These are phyloP conservation scores for Yamadazyma philogaea DNA, from an alignment of 805 yeast genomes.

Conservation along the genomic window DNA sequence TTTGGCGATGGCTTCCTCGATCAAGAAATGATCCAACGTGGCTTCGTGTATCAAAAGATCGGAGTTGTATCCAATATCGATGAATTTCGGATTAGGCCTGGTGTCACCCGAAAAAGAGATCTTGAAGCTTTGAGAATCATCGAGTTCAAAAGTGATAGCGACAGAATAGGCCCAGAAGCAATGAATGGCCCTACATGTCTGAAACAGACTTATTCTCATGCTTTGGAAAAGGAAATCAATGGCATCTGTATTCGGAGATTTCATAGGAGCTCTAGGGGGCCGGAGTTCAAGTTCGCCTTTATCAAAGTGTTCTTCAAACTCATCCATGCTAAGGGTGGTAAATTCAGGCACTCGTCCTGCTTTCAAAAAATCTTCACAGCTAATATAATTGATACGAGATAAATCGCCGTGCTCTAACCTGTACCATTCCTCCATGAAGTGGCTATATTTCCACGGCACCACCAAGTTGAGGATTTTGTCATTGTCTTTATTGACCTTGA, in stretches of 20 bases:
- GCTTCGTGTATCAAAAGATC: slow-evolving; percentile 91
- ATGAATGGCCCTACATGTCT: slow-evolving; percentile 77
- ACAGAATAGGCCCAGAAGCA: slow-evolving; percentile 74
- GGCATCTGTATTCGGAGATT: slow-evolving; percentile 23
- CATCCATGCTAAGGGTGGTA: slow-evolving; percentile 23
- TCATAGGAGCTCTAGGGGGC: slow-evolving; percentile 22
- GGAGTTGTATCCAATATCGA: slow-evolving; percentile 59
- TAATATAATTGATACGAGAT: slow-evolving; percentile 47
- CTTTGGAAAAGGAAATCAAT: slow-evolving; percentile 39
- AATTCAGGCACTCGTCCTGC: slow-evolving; percentile 29
- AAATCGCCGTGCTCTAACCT: slow-evolving; percentile 44
- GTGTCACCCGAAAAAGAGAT: slow-evolving; percentile 95
- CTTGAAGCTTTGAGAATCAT: slow-evolving; percentile 45
- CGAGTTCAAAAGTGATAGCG: slow-evolving; percentile 54
- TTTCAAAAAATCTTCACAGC: slow-evolving; percentile 56
- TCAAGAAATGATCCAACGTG: slow-evolving; percentile 76
- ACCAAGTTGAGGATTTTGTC: slow-evolving; percentile 50
- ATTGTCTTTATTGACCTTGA: slow-evolving; percentile 32
- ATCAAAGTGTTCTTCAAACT: slow-evolving; percentile 33
- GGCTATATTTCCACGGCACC: slow-evolving; percentile 70
- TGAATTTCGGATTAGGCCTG: slow-evolving; percentile 70
- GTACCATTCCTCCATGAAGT: slow-evolving; percentile 69
- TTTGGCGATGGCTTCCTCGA: slow-evolving; percentile 75
- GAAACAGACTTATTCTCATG: slow-evolving; percentile 42
- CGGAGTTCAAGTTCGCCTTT: slow-evolving; percentile 15